Evolutionary conservation across 345 rosid species (phyloP), one percentile per base, ranked within the genome.

Genomic region (Tarenaya hassleriana): DNA sequence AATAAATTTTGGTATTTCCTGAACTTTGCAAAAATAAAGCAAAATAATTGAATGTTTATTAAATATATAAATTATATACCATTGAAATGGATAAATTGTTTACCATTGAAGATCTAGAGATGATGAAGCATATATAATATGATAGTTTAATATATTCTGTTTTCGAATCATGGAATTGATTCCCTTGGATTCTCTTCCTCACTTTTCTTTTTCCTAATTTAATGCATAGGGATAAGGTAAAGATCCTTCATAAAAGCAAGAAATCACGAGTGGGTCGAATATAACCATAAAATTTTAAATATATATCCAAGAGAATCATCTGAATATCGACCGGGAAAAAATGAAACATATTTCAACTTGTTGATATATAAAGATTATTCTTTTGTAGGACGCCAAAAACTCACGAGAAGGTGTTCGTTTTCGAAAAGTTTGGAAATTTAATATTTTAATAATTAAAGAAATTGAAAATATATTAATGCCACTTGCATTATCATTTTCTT

Each of bases 151-250:
- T 24, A 24, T 24, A 24, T 24, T 2, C 5, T 2, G 2, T 24
- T 5, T 24, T 24, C 5, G 29, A 24, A 24, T 24, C 29, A 24
- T 24, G 2, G 29, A 24, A 24, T 24, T 24, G 29, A 24, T 24
- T 24, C 63, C 47, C 37, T 37, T 50, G 58, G 52, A 50, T 56
- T 64, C 69, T 43, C n/a, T n/a, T n/a, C n/a, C n/a, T n/a, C n/a
- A n/a, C n/a, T 34, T 9, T 50, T 40, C 56, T 34, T 56, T 33
- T 29, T 16, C 10, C 0, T 41, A 8, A 19, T 50, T 2, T 24
- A 21, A 63, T 40, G 55, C 61, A 55, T 55, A 48, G 51, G 62
- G 62, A 49, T 56, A 35, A 31, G 20, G 16, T 49, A 40, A 50
- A 56, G 56, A 64, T 49, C 42, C 56, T 40, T 43, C 41, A 55